Evolutionary conservation across 75 land plant species (phyloP).

Genomic region (Larix kaempferi): DNA sequence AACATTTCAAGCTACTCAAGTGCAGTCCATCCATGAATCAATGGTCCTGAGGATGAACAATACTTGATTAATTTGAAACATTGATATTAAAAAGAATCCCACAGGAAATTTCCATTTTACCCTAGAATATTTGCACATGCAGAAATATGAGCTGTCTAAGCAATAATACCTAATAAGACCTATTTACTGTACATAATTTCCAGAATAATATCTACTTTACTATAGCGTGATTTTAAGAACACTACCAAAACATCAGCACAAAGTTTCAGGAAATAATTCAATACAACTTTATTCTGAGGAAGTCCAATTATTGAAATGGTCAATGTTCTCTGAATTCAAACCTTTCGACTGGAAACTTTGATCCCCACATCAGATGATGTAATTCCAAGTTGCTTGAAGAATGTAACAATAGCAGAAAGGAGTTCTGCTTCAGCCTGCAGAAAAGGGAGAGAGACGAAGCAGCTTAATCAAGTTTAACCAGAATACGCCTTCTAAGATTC

Average conservation of each 20-base stretch:
- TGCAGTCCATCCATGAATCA: too few relatives aligned
- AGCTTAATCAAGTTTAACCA: too few relatives aligned
- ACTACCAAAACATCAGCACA: neutral
- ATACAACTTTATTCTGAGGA: neutral
- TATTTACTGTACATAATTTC: neutral
- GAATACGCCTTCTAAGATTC: too few relatives aligned
- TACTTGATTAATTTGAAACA: too few relatives aligned
- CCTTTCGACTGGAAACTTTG: slow-evolving; percentile 94
- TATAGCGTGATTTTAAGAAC: neutral
- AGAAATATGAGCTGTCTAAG: too few relatives aligned
- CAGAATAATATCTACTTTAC: neutral
- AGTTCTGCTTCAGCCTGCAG: slow-evolving; percentile 97
- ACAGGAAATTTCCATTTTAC: too few relatives aligned
- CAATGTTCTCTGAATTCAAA: slow-evolving; percentile 13
- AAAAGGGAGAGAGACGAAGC: neutral
- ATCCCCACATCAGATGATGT: slow-evolving; percentile 92
- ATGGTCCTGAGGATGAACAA: too few relatives aligned
- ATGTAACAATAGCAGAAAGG: slow-evolving; percentile 79
- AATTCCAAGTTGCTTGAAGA: slow-evolving; percentile 83
- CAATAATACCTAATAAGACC: too few relatives aligned
- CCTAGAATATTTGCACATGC: too few relatives aligned
- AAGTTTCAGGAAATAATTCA: neutral
- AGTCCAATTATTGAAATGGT: neutral
- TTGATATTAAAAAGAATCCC: too few relatives aligned
- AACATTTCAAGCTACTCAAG: too few relatives aligned